Evolutionary conservation across 2,329 filamentous ascomycete species (phyloP), one percentile per base, ranked within the genome.

Genomic region (Fusarium cicatricum): DNA sequence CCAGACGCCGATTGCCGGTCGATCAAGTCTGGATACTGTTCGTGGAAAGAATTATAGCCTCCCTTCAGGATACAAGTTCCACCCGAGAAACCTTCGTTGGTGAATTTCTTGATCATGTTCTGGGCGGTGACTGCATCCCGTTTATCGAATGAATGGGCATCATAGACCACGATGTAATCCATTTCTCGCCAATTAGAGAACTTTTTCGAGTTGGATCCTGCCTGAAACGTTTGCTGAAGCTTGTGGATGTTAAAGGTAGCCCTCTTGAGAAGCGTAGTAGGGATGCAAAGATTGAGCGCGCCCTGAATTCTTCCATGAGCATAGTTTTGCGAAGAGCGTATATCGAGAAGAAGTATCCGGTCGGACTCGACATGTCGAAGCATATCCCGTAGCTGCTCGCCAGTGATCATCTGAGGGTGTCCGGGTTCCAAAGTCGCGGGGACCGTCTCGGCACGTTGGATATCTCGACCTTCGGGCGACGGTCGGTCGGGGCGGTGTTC

Each of bases 51-150:
- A 17, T 83, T 80, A 70, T 96, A 97, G 0, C 95, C 95, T 34
- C 93, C 92, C 53, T 87, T 85, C 21, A 99, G 77, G 48, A 98
- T 89, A 69, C 86, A 88, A 0, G 87, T 84, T 4, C 83, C 81
- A 11, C 93, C 94, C 1, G 79, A 76, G 81, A 90, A 98, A 1
- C 91, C 91, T 74, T 97, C 93, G 47, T 83, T 88, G 1, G 86
- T 86, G 68, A 99, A 99, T 71, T 99, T 99, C 73, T 93, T 96
- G 19, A 97, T 83, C 59, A 95, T 96, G 72, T 96, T 96, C 64
- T 91, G 80, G 21, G 92, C 90, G 5, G 90, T 86, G 2, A 85
- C 78, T 1, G 93, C 91, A 72, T 99, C 95, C 61, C 92, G 91
- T 70, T 89, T 82, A 52, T 93, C 87, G 1, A 84, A 79, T 0